Base-by-base conservation (phyloP, 805 yeast genomes). In the Isabelozyma gotoi region DNA sequence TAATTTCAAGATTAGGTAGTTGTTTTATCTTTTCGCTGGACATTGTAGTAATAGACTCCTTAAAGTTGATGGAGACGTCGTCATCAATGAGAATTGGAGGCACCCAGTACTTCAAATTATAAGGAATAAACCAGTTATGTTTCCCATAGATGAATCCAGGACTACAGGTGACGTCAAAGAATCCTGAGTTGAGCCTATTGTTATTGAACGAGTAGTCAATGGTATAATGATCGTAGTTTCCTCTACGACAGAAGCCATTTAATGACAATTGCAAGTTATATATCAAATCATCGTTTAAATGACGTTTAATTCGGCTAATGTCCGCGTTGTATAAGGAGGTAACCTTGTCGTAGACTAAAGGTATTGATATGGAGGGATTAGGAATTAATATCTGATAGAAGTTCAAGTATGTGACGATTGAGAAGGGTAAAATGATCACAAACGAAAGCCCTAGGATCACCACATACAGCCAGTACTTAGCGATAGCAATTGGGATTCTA, bases 301-400 rank as follows among this genome's bases (percentile, higher is more conserved):
- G 34, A 7, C 7, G 17, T 14, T 14, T n/a, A 11, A 14, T 14
- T 10, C 10, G 7, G 5, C 10, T 10, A 10, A 32, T 11, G n/a
- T 32, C 17, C 6, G n/a, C 5, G 8, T n/a, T 32, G 17, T n/a
- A n/a, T 32, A 32, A 32, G 17, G 10, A 11, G 7, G 12, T 32
- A 32, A 16, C 3, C 17, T 32, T 32, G 36, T 12, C 36, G 21
- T 14, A 39, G 27, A 36, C 40, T 11, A 57, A 39, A 5, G 66
- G 63, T 1, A 59, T 41, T 29, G 35, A 20, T 0, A 55, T 49
- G 12, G 44, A 24, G 1, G 52, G 39, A 2, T 46, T 44, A 1
- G 76, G 76, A 4, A 71, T 59, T 11, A 71, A 50, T 19, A 60
- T 50, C 35, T 51, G 49, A 50, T 67, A 69, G 50, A 71, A 69